Percentiles rank a stretch among this genome's conserved stretches.
phyloP scores from a whole-genome alignment of 345 rosid species.

The Sapria himalayana region DNA sequence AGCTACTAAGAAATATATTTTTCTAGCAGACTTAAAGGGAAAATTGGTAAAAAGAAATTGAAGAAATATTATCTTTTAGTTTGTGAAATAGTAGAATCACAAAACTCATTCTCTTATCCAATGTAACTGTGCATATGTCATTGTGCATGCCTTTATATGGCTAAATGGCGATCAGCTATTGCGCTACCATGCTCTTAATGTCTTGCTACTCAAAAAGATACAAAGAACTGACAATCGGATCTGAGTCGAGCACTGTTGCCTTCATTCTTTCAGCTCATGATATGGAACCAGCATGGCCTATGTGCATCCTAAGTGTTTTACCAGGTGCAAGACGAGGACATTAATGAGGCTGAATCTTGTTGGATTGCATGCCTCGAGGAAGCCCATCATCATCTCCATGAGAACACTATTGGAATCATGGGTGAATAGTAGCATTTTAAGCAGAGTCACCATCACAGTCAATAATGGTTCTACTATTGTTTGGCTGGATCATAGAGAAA shows the following conservation, averaged over 20 bases:
- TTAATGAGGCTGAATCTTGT: constrained; percentile 10
- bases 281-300: constrained; percentile 13
- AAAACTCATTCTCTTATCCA: constrained; percentile 26
- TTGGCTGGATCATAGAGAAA: constrained; percentile 37
- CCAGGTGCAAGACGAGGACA: constrained; percentile 15
- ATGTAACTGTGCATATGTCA: constrained; percentile 31
- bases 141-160: constrained; percentile 28
- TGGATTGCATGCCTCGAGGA: constrained; percentile 16
- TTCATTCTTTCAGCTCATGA: constrained; percentile 2
- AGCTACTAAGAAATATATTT: no score
- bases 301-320: constrained; percentile 17
- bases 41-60: no score
- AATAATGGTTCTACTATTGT: constrained; percentile 28
- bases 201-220: constrained; percentile 16
- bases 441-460: constrained; percentile 14
- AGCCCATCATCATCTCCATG: constrained; percentile 3
- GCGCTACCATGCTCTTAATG: constrained; percentile 17
- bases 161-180: constrained; percentile 23
- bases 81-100: constrained; percentile 28
- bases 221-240: constrained; percentile 19
- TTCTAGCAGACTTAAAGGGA: no score
- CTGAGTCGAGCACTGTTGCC: constrained; percentile 2
- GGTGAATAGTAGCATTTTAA: constrained; percentile 27
- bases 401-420: constrained; percentile 13
- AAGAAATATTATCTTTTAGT: no score